Conservation (phyloP, 805 yeast genomes). For the Monosporozyma siamensis region DNA sequence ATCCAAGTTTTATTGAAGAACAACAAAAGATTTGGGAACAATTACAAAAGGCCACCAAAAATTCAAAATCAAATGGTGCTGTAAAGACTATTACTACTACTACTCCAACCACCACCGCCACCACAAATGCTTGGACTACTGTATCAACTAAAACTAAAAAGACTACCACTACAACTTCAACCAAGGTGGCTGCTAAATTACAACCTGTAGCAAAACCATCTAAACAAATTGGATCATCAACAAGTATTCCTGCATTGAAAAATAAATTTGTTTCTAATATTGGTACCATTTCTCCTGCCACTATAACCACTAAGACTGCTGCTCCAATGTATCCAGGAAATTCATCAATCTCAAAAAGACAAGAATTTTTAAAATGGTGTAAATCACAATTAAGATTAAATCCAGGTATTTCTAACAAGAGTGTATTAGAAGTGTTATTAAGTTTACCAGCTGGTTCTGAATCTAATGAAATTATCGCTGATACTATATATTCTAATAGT, state of each 20-base stretch:
- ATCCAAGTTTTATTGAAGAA: conserved; percentile 25
- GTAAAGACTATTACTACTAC: conserved; percentile 31
- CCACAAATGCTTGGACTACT: conserved; percentile 23
- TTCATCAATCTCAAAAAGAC: conserved; percentile 36
- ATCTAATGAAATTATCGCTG: conserved; percentile 79
- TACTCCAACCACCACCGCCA: conserved; percentile 29
- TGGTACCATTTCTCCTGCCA: conserved; percentile 2
- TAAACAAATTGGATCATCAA: conserved; percentile 23
- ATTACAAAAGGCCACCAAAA: conserved; percentile 58
- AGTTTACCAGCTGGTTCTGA: conserved; percentile 71
- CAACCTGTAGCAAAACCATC: neutral
- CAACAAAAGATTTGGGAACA: conserved; percentile 36
- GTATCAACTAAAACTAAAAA: conserved; percentile 26
- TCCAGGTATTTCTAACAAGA: conserved; percentile 67
- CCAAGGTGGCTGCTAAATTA: conserved; percentile 12
- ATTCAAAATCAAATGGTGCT: conserved; percentile 37
- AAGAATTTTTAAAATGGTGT: conserved; percentile 67
- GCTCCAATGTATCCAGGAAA: conserved; percentile 22
- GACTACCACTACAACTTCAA: conserved; percentile 4
- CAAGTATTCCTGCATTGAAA: conserved; percentile 23
- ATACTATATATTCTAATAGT: conserved; percentile 81
- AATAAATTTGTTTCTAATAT: conserved; percentile 7
- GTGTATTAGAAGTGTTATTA: conserved; percentile 68
- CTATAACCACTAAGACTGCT: conserved; percentile 11
- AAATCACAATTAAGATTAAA: conserved; percentile 58